Evolutionary conservation across 495 filamentous ascomycete genomes (phyloP), one percentile per base, ranked within the genome.

Genomic region (Aspergillus asperescens): DNA sequence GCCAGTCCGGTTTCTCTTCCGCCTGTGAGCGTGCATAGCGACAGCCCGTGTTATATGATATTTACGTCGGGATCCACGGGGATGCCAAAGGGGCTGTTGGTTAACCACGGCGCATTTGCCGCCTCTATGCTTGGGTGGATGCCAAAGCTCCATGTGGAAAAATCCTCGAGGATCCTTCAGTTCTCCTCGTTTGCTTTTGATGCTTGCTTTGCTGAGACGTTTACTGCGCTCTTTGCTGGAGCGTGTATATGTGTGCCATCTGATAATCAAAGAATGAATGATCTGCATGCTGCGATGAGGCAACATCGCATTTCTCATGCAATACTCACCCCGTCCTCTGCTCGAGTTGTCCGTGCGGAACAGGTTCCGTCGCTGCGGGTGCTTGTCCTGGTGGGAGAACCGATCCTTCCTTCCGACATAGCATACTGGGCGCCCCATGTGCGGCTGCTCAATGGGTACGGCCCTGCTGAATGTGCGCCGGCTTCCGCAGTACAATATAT

Each of bases 71-170:
- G 69, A 13, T 63, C 50, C 5, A 69, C 68, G 3, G 66, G 66
- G 9, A 55, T 50, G 32, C 68, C 68, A 6, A 71, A 71, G 55
- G 76, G 70, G 1, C 66, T 74, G 16, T 57, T 74, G 5, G 50
- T 75, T 12, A 45, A 55, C 22, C 75, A 78, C 50, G 56, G 52
- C 16, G 60, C 66, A 6, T 60, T 18, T 9, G 68, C 7, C 54
- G 56, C 19, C 65, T 15, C 20, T 13, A 22, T 22, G 52, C 51
- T 5, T 7, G 39, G 23, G 22, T 12, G 12, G 2, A 18, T 22
- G 1, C 12, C 22, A 5, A 12, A 23, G n/a, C 20, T 41, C 37
- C 18, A 28, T 3, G 6, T 55, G 20, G n/a, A 39, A 0, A 10
- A 6, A 12, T 25, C 24, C 5, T 55, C 52, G 22, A 62, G 56